These are phyloP conservation scores for Centella asiatica DNA, from an alignment of 129 eudicot genomes.

Conservation along the genomic window DNA sequence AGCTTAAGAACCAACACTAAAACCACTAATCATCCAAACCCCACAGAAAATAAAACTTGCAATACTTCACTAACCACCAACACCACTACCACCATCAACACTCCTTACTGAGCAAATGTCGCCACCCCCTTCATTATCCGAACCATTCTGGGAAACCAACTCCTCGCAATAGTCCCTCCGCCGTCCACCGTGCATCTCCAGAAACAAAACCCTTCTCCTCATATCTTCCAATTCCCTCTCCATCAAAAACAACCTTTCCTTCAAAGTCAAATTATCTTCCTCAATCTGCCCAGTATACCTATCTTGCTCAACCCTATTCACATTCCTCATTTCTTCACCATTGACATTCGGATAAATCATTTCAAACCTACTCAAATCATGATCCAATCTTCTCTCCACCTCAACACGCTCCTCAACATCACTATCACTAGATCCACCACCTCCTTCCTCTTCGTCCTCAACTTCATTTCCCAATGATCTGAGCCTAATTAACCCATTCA, in stretches of 20 bases:
- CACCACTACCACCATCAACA: not conserved
- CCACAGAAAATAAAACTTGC: not conserved
- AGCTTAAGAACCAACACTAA: not conserved
- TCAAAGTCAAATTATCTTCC: conserved; percentile 75
- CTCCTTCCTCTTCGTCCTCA: conserved; percentile 70
- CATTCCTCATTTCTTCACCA: conserved; percentile 30
- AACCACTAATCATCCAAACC: not conserved
- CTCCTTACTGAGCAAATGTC: conserved; percentile 11
- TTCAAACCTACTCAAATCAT: conserved; percentile 87
- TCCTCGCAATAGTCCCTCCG: conserved; percentile 34
- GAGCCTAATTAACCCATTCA: conserved; percentile 63
- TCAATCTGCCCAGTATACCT: conserved; percentile 42
- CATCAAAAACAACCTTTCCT: conserved; percentile 77
- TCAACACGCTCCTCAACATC: conserved; percentile 89
- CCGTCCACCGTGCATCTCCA: conserved; percentile 40
- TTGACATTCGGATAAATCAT: conserved; percentile 68
- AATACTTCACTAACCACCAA: not conserved
- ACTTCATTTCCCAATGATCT: conserved; percentile 34
- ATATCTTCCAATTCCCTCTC: conserved; percentile 78
- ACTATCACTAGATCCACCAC: conserved; percentile 70
- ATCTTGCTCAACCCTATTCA: conserved; percentile 49
- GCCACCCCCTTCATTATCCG: conserved; percentile 55
- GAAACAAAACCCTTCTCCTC: conserved; percentile 64
- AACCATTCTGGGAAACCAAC: conserved; percentile 66
- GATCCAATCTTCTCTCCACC: conserved; percentile 88